phyloP scores from a whole-genome alignment of 2,329 filamentous ascomycete genomes.

The Zymoseptoria tritici region DNA sequence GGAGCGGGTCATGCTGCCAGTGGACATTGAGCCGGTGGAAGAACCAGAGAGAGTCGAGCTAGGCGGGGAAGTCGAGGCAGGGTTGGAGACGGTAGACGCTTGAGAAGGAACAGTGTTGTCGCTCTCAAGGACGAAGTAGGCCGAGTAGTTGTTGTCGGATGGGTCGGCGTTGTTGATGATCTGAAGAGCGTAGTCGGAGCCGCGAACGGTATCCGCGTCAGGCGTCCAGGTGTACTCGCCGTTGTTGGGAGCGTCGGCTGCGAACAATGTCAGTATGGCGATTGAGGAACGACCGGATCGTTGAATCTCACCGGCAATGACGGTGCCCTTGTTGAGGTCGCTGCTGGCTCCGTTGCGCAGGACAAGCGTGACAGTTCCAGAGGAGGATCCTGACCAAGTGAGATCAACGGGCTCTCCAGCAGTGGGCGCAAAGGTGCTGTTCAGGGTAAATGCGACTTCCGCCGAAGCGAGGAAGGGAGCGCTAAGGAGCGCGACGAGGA shows the following conservation, averaged over 20 bases:
- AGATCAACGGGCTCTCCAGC: conserved; percentile 42
- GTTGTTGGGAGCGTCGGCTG: conserved; percentile 43
- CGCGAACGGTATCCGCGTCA: conserved; percentile 33
- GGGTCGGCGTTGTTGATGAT: conserved; percentile 44
- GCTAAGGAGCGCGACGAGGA: conserved; percentile 40
- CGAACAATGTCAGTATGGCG: background rate
- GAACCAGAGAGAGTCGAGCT: background rate
- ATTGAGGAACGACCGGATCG: background rate
- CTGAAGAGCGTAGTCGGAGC: conserved; percentile 46
- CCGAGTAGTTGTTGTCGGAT: conserved; percentile 44
- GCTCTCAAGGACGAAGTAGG: conserved; percentile 44
- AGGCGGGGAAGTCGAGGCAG: conserved; percentile 24
- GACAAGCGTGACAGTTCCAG: conserved; percentile 45
- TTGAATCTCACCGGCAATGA: conserved; percentile 25
- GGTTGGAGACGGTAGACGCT: conserved; percentile 24
- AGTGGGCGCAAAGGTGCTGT: conserved; percentile 36
- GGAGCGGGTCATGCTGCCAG: background rate
- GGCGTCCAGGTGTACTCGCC: conserved; percentile 45
- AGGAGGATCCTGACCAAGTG: conserved; percentile 35
- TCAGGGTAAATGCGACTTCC: conserved; percentile 38
- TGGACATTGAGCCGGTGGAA: conserved; percentile 1
- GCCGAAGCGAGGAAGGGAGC: conserved; percentile 36
- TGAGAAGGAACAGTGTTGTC: conserved; percentile 33
- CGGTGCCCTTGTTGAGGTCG: conserved; percentile 28
- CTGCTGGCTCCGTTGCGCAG: conserved; percentile 35